These are phyloP conservation scores for Jaapia argillacea DNA, from an alignment of 768 basidiomycete genomes.

Conservation along the genomic window DNA sequence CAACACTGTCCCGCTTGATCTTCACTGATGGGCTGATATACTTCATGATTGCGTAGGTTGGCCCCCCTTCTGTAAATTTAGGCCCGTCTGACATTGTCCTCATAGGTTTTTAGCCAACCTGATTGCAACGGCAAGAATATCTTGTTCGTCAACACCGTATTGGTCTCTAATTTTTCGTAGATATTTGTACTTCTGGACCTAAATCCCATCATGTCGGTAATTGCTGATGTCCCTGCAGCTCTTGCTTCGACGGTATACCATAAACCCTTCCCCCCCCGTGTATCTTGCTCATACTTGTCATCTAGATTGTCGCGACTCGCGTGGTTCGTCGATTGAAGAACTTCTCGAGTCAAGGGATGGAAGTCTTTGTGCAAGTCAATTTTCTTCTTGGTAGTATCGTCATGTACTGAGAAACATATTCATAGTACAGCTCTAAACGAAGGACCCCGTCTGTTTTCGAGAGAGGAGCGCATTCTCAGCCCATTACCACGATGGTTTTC, in stretches of 20 bases:
- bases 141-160: too few relatives aligned
- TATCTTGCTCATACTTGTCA: not conserved
- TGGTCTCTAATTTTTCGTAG: constrained; percentile 15
- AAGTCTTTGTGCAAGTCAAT: constrained; percentile 40
- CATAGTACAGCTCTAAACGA: constrained; percentile 33
- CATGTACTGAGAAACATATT: constrained; percentile 2
- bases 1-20: constrained; percentile 50
- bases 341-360: constrained; percentile 37
- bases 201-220: constrained; percentile 66
- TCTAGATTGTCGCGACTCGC: constrained; percentile 54
- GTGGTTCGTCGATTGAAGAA: constrained; percentile 58
- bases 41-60: constrained; percentile 57
- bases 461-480: constrained; percentile 16
- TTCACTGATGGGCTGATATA: constrained; percentile 65
- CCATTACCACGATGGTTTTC: constrained; percentile 16
- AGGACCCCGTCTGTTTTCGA: constrained; percentile 55
- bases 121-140: constrained; percentile 35
- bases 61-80: not conserved
- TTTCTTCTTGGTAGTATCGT: too few relatives aligned
- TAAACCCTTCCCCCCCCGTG: constrained; percentile 17
- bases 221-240: constrained; percentile 64
- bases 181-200: constrained; percentile 59
- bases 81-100: constrained; percentile 2
- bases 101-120: constrained; percentile 57
- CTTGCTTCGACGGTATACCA: constrained; percentile 52